Evolutionary conservation across 2,329 filamentous ascomycete species (phyloP), one percentile per base, ranked within the genome.

Genomic region (Penicillium sp.): DNA sequence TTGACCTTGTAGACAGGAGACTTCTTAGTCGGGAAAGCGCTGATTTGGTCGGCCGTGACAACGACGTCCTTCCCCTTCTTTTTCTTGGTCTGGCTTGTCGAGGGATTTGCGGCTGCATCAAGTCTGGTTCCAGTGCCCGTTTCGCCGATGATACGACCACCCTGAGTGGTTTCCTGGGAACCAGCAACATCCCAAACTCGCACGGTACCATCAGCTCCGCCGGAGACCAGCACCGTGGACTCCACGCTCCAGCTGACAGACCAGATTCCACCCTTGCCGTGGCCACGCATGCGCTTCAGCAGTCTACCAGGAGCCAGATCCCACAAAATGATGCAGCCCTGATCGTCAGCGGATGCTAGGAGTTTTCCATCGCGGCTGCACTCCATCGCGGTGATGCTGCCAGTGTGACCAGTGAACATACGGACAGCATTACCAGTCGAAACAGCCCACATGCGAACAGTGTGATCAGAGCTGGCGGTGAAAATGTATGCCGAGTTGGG

Each of bases 401-500:
- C 91, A 0, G 86, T 89, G 71, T 99, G 94, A 1, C 94, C 94
- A 0, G 90, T 92, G 71, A 97, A 96, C 68, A 97, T 86, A 27
- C 94, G 89, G 6, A 97, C 90, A 36, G 92, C 91, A 61, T 88
- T 87, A 29, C 94, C 94, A 9, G 89, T 93, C 12, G 86, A 84
- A n/a, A 97, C 85, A 10, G 92, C 88, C 94, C 94, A 99, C 93
- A 99, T 97, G 31, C 94, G 88, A 35, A 97, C 90, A 0, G 92
- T 94, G 74, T 93, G 93, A 75, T 99, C 93, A 64, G 90, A 90
- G 13, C 91, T 96, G 4, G 90, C 92, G 0, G 94, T 97, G 75
- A 99, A 97, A 44, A 97, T 81, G 68, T 97, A 99, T 6, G 89
- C 86, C 19, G 91, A 91, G 71, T 99, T 99, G 0, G 93, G 91